Base-by-base conservation (phyloP, 2,329 filamentous ascomycete genomes). In the Catunica adiposa region DNA sequence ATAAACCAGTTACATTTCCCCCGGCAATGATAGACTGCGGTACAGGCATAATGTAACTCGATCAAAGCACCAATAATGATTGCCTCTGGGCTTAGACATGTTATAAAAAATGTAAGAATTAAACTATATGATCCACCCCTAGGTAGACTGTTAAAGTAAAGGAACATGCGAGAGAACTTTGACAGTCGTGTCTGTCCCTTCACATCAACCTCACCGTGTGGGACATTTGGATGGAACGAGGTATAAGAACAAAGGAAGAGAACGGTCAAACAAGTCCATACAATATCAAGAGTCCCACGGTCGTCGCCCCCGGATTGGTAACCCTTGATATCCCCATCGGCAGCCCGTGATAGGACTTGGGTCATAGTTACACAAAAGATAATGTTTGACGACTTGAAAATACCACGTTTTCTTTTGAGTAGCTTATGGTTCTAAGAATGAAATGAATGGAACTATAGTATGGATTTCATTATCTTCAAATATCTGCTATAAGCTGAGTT, bases 241-340 rank as follows among this genome's bases (percentile, higher is more conserved):
- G 47, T 57, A 31, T 57, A 57, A 20, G 51, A 57, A n/a, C 51
- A 57, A 26, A 54, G 44, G n/a, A 57, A 38, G 11, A 54, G 31
- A 9, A 54, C 42, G 4, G 55, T 23, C 25, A 57, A n/a, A 23
- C 55, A 57, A 15, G 40, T 54, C 25, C 51, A 57, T 1, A 57
- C 15, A 14, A 54, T 57, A 6, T 44, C 44, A 14, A 51, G 11
- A 7, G 55, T 57, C 11, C 55, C 51, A 2, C 51, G 51, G 22
- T 15, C 48, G 11, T 53, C 11, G 22, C 15, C 11, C 9, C 44
- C 44, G 23, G 9, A 11, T 48, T 48, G 44, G 44, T 48, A 48
- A 22, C 40, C 40, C 29, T 11, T 34, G 29, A 34, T 11, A 34
- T 34, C 29, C 29, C 29, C 29, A 11, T 34, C 29, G 29, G 29